Evolutionary conservation across 75 land plant species (phyloP), one percentile per base, ranked within the genome.

Genomic region (Picea glauca): DNA sequence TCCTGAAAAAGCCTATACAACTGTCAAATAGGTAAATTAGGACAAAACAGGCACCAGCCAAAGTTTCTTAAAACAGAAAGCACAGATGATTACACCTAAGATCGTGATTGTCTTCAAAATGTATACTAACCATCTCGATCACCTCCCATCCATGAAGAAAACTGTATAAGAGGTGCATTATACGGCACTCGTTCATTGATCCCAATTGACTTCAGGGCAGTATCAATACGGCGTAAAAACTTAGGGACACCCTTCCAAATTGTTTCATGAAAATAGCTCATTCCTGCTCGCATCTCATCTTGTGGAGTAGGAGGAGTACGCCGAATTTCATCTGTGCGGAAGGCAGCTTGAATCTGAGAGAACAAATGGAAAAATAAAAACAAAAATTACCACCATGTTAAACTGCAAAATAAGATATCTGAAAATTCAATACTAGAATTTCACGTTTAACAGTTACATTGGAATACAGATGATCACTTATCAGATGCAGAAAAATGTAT

Each of bases 61-160:
- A 21, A 68, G 8, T 63, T 26, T 18, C 38, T 78, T 78, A 17
- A 40, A 3, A 13, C 13, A 57, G 54, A 32, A 79, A 46, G 2
- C 17, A 18, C 20, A 54, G 58, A 68, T 54, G 35, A 68, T 43
- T 67, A 59, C 32, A 75, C 3, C 15, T 58, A 20, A 79, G 54
- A 18, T 13, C 65, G 61, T 20, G 17, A 21, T 13, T 31, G 62
- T 30, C 13, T 58, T 75, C 14, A 30, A 14, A 57, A 26, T 61
- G 68, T 62, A 80, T 32, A 76, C 78, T n/a, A 87, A 96, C 99
- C 99, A 87, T 96, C 99, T 79, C 99, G 95, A 83, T 96, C 99
- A 43, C 99, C 99, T 79, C 99, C 99, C 99, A 96, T 96, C 99
- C 99, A 96, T 17, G 99, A 96, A 65, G 99, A 96, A 74, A 96